phyloP scores from a whole-genome alignment of 1,139 yeast species.

The Hyphopichia burtonii region DNA sequence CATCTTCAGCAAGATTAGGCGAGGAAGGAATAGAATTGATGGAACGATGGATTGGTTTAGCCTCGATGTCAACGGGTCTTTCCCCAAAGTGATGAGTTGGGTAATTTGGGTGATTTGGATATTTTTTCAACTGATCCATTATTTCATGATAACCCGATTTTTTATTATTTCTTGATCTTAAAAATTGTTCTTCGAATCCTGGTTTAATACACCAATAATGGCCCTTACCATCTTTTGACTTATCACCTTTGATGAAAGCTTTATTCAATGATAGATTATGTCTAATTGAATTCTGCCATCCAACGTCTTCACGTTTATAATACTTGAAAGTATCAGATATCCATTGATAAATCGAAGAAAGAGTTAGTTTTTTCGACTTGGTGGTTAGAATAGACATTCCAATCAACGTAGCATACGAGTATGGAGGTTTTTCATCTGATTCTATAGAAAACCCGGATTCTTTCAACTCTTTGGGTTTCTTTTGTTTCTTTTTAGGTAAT shows the following conservation, averaged over 20 bases:
- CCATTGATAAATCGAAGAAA: slow-evolving; percentile 92
- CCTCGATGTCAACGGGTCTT: background rate
- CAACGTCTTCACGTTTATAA: slow-evolving; percentile 83
- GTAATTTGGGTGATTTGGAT: slow-evolving; percentile 3
- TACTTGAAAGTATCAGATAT: slow-evolving; percentile 83
- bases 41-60: slow-evolving; percentile 7
- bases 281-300: slow-evolving; percentile 92
- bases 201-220: slow-evolving; percentile 92
- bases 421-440: slow-evolving; percentile 77
- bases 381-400: slow-evolving; percentile 92
- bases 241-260: slow-evolving; percentile 86
- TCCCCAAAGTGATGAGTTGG: slow-evolving; percentile 1
- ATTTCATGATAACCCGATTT: slow-evolving; percentile 46
- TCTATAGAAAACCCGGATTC: slow-evolving; percentile 35
- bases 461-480: slow-evolving; percentile 24
- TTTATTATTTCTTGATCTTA: slow-evolving; percentile 57
- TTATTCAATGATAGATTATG: slow-evolving; percentile 83
- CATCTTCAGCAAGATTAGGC: slow-evolving; percentile 19
- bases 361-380: slow-evolving; percentile 74
- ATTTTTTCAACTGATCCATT: slow-evolving; percentile 38
- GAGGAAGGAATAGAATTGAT: slow-evolving; percentile 35
- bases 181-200: slow-evolving; percentile 80
- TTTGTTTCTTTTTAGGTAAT: slow-evolving; percentile 19
- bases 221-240: slow-evolving; percentile 94
- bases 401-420: slow-evolving; percentile 88